A percentile compares a stretch with the other conserved stretches of the same genome.
phyloP scores from a whole-genome alignment of 2,329 filamentous ascomycete genomes.

The Magnaporthiopsis rhizophila region DNA sequence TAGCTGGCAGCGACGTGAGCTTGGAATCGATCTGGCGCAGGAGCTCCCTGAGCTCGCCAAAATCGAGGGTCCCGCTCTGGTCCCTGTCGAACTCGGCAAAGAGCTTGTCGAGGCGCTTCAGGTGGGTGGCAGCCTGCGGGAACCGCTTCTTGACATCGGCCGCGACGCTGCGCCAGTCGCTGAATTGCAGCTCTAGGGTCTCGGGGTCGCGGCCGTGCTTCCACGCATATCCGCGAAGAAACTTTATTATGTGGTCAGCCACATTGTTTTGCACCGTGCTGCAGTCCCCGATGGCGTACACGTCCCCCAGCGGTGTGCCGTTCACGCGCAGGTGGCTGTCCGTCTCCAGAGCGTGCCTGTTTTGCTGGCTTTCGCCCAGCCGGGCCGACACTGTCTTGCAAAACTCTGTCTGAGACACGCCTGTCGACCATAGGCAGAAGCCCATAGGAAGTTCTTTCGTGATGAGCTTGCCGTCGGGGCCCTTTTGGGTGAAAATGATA shows the following conservation, averaged over 20 bases:
- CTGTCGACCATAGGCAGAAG: slow-evolving; percentile 97
- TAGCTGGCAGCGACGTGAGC: slow-evolving; percentile 88
- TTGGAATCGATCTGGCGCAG: slow-evolving; percentile 90
- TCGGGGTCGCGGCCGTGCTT: slow-evolving; percentile 87
- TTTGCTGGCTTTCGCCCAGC: slow-evolving; percentile 69
- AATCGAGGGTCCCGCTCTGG: slow-evolving; percentile 86
- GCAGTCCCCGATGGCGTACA: slow-evolving; percentile 96
- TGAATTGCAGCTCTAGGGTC: slow-evolving; percentile 76
- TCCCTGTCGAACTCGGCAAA: slow-evolving; percentile 92
- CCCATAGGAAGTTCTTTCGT: slow-evolving; percentile 92
- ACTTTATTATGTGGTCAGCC: slow-evolving; percentile 81
- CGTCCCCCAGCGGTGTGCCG: slow-evolving; percentile 83
- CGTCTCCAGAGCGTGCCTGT: slow-evolving; percentile 86
- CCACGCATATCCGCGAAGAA: slow-evolving; percentile 83
- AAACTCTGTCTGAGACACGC: slow-evolving; percentile 79
- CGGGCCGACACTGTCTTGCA: slow-evolving; percentile 69
- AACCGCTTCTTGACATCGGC: slow-evolving; percentile 79
- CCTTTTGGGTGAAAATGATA: slow-evolving; percentile 82
- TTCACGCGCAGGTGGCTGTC: slow-evolving; percentile 86
- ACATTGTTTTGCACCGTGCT: slow-evolving; percentile 96
- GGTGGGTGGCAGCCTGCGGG: slow-evolving; percentile 79
- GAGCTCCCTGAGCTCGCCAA: slow-evolving; percentile 81
- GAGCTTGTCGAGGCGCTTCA: slow-evolving; percentile 82
- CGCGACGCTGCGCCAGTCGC: slow-evolving; percentile 82
- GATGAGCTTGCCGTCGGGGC: slow-evolving; percentile 62